Evolutionary conservation across 2,329 filamentous ascomycete species (phyloP).

Genomic region (Diaporthe sp.): DNA sequence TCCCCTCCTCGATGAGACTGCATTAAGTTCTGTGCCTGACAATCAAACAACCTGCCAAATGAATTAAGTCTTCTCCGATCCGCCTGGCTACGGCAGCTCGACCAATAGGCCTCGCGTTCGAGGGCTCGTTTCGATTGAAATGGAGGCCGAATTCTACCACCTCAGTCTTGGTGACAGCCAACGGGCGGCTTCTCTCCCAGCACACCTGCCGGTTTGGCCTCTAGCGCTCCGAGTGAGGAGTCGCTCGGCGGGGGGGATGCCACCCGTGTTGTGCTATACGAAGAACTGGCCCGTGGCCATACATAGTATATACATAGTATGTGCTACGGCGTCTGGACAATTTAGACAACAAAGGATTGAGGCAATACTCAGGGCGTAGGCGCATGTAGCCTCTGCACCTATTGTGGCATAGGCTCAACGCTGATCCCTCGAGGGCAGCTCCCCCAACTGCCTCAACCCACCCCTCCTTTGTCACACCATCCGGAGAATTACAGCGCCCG

Average conservation of each 20-base stretch:
- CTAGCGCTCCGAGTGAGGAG: constrained; percentile 27
- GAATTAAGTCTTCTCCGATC: constrained; percentile 17
- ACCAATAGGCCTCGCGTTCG: constrained; percentile 14
- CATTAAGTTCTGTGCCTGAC: constrained; percentile 23
- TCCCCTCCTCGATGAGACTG: constrained; percentile 22
- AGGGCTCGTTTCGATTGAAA: constrained; percentile 25
- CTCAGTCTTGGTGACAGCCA: constrained; percentile 27
- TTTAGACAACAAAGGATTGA: constrained; percentile 1
- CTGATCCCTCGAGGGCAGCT: constrained; percentile 16
- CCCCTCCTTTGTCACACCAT: constrained; percentile 25
- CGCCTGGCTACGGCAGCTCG: not conserved
- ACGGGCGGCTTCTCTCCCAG: constrained; percentile 1
- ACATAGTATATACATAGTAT: not conserved
- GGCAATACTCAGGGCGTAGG: not conserved
- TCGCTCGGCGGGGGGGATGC: not conserved
- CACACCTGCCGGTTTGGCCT: constrained; percentile 29
- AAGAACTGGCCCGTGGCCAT: not conserved
- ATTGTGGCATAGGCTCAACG: constrained; percentile 1
- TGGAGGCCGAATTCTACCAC: constrained; percentile 21
- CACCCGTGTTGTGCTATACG: not conserved
- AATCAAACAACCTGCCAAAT: constrained; percentile 23
- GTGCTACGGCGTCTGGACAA: constrained; percentile 3
- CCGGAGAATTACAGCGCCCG: constrained; percentile 29
- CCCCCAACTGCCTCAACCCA: not conserved
- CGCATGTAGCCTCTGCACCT: not conserved